Percentiles rank a stretch among this genome's conserved stretches.
Evolutionary conservation across 345 rosid genomes (phyloP).

Genomic region (Eucalyptus cladocalyx): DNA sequence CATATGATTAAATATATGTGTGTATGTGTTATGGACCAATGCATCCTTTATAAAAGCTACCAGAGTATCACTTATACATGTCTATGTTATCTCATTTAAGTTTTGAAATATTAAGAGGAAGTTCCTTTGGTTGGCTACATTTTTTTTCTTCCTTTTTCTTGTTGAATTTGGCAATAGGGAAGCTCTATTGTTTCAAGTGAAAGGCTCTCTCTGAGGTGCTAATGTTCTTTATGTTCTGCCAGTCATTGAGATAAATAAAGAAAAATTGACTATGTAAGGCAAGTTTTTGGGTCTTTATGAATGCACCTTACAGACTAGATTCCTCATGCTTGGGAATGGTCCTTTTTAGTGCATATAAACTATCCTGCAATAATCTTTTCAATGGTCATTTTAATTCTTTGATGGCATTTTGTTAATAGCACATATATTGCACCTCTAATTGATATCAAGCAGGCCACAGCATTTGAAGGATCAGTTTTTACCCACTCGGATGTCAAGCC

Average conservation of each 20-base stretch:
- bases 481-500: conserved; percentile 96
- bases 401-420: background rate
- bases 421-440: background rate
- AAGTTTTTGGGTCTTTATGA: background rate
- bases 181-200: background rate
- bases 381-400: background rate
- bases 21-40: background rate
- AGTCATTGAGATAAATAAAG: background rate
- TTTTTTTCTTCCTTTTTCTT: background rate
- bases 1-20: background rate
- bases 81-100: background rate
- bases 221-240: background rate
- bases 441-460: conserved; percentile 56
- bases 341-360: background rate
- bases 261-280: background rate
- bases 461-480: conserved; percentile 88
- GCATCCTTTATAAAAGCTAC: background rate
- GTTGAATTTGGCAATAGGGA: background rate
- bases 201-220: background rate
- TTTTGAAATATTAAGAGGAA: background rate
- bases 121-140: background rate
- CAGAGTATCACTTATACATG: background rate
- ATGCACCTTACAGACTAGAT: background rate
- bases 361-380: background rate
- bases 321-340: background rate